Evolutionary conservation across 2,329 filamentous ascomycete genomes (phyloP).

Genomic region (Paracoccidioides lutzii): DNA sequence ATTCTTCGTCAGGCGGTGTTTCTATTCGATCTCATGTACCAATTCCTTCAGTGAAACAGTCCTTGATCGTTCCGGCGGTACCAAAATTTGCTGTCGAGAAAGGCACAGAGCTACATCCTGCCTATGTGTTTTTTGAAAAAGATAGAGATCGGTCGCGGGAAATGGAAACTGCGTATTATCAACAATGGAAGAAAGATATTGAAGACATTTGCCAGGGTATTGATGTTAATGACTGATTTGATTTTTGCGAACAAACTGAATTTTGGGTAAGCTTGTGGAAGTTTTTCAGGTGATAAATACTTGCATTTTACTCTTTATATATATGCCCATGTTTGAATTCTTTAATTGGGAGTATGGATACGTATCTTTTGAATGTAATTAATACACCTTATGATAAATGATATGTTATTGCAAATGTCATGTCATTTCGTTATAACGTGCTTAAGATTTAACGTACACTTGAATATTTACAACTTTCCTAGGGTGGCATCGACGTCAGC

Average conservation of each 20-base stretch:
- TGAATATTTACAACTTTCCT: no score
- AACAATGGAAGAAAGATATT: constrained; percentile 25
- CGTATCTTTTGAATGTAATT: background rate
- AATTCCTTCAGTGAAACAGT: constrained; percentile 1
- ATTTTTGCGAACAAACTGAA: background rate
- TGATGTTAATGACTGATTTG: constrained; percentile 12
- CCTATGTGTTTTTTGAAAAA: constrained; percentile 30
- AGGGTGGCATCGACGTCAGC: no score
- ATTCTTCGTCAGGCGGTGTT: constrained; percentile 1
- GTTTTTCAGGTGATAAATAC: background rate
- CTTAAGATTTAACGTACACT: no score
- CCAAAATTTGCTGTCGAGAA: constrained; percentile 1
- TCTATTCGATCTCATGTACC: constrained; percentile 7
- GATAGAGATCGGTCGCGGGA: constrained; percentile 23
- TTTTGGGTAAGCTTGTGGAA: background rate
- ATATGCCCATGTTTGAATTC: background rate
- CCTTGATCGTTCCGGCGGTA: constrained; percentile 8
- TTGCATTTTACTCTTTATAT: background rate
- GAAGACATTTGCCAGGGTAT: constrained; percentile 26
- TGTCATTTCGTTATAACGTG: no score
- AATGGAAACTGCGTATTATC: constrained; percentile 24
- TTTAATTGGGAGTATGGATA: background rate
- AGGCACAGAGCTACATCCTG: constrained; percentile 14
- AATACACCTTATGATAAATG: background rate
- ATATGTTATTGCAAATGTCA: no score